Base-by-base conservation (phyloP, 768 basidiomycete species). In the Hysterangium stoloniferum region DNA sequence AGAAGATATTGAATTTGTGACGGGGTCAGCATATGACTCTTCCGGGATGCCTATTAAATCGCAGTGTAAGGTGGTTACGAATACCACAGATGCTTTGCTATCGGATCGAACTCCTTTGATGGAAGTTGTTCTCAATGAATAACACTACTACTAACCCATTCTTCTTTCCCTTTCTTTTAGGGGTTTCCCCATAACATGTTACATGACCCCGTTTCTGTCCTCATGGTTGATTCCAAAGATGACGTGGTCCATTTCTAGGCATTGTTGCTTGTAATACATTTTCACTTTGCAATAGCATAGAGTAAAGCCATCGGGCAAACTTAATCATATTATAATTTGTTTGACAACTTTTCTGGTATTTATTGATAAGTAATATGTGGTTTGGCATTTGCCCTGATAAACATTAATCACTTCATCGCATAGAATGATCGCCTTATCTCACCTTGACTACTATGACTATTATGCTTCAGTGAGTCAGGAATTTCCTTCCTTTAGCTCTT, bases 401-500 rank as follows among this genome's bases (percentile, higher is more conserved):
- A 19, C 11, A 19, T 35, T 19, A 11, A 35, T 11, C 19, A 19
- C 12, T 35, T 35, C 11, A 35, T 11, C 11, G 11, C 34, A 11
- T 35, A 35, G 19, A 19, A 35, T 11, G 19, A 19, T 35, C 19
- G 11, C 12, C 19, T 11, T 11, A 35, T 11, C n/a, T n/a, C n/a
- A n/a, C n/a, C n/a, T n/a, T n/a, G n/a, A n/a, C n/a, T n/a, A n/a
- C n/a, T n/a, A n/a, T n/a, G n/a, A n/a, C n/a, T 19, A 17, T 19
- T 9, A 48, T 56, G 61, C 59, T 32, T 72, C 70, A 97, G 68
- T 97, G 93, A 48, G 77, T 82, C 55, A 96, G 69, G 66, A 76
- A 86, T 66, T 78, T 78, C 53, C 94, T 76, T 7, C 89, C 87
- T 70, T 86, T 93, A 31, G 71, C 72, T 56, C 77, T 71, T 51